These are phyloP conservation scores for Trifolium subterraneum DNA, from an alignment of 306 rosid species.

Conservation along the genomic window DNA sequence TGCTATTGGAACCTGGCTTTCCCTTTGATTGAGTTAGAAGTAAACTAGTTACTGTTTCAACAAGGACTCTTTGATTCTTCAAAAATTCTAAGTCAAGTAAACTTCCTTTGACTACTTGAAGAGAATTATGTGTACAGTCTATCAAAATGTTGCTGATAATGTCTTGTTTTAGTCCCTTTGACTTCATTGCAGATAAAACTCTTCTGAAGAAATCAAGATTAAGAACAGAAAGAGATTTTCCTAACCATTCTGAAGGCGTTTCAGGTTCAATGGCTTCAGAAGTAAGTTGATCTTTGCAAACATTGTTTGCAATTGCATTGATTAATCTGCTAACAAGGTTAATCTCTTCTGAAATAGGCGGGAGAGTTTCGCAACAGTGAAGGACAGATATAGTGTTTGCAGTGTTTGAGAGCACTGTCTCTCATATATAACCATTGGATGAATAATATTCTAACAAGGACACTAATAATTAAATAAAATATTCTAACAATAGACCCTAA, in stretches of 20 bases:
- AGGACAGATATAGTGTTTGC: slow-evolving; percentile 83
- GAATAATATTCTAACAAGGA: too few species aligned
- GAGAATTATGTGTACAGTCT: slow-evolving; percentile 81
- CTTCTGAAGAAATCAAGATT: slow-evolving; percentile 81
- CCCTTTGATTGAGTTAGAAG: slow-evolving; percentile 89
- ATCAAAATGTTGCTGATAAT: slow-evolving; percentile 87
- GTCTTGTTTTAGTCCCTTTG: slow-evolving; percentile 94
- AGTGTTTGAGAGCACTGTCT: slow-evolving; percentile 68
- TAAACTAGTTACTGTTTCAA: slow-evolving; percentile 80
- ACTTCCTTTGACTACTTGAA: slow-evolving; percentile 69
- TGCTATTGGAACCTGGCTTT: slow-evolving; percentile 89
- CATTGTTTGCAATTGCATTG: too few species aligned
- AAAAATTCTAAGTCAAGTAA: slow-evolving; percentile 67
- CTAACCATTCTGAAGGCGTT: slow-evolving; percentile 98
- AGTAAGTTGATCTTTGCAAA: slow-evolving; percentile 65
- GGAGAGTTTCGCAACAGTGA: slow-evolving; percentile 77
- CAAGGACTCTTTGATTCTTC: slow-evolving; percentile 83
- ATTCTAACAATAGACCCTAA: too few species aligned
- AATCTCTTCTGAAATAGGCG: slow-evolving; percentile 81
- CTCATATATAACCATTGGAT: too few species aligned
- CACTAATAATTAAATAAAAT: too few species aligned
- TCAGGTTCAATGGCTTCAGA: slow-evolving; percentile 71
- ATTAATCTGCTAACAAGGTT: too few species aligned
- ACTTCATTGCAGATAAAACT: slow-evolving; percentile 75
- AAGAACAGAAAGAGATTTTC: slow-evolving; percentile 70